Evolutionary conservation across 2,329 filamentous ascomycete species (phyloP).

Genomic region (Hypocrella siamensis): DNA sequence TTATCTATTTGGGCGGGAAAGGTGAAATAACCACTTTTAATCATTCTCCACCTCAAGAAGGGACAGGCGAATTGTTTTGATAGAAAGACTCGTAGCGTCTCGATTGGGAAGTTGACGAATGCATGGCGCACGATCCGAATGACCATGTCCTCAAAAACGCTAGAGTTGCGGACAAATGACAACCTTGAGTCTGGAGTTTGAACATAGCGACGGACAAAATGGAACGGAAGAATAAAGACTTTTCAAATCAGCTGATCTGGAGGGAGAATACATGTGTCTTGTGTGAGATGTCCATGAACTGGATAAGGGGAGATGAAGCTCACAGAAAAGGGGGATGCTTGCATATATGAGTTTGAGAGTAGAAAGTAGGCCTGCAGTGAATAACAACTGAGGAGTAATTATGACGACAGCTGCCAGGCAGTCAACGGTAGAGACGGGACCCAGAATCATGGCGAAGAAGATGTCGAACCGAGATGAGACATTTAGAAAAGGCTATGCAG

Average conservation of each 20-base stretch:
- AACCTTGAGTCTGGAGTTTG: constrained; percentile 18
- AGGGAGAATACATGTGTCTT: background rate
- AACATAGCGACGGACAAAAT: constrained; percentile 2
- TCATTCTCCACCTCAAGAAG: constrained; percentile 60
- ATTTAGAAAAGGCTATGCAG: too few relatives aligned
- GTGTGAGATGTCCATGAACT: background rate
- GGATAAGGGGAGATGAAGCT: background rate
- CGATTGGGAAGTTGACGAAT: constrained; percentile 54
- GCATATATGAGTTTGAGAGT: constrained; percentile 42
- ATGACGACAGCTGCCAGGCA: constrained; percentile 58
- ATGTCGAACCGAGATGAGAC: background rate
- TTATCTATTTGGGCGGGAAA: constrained; percentile 50
- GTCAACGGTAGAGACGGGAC: constrained; percentile 60
- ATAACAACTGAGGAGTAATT: constrained; percentile 54
- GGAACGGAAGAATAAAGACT: constrained; percentile 4
- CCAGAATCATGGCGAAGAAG: constrained; percentile 45
- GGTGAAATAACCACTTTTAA: constrained; percentile 51
- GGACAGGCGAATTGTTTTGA: constrained; percentile 57
- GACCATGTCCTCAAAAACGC: constrained; percentile 61
- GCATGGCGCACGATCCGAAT: constrained; percentile 65
- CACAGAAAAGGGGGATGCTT: constrained; percentile 48
- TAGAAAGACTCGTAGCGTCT: constrained; percentile 62
- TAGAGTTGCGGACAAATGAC: constrained; percentile 53
- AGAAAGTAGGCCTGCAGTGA: constrained; percentile 46
- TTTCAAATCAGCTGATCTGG: background rate